Conservation (phyloP, 495 filamentous ascomycete species). For the Sphaerosporella brunnea region DNA sequence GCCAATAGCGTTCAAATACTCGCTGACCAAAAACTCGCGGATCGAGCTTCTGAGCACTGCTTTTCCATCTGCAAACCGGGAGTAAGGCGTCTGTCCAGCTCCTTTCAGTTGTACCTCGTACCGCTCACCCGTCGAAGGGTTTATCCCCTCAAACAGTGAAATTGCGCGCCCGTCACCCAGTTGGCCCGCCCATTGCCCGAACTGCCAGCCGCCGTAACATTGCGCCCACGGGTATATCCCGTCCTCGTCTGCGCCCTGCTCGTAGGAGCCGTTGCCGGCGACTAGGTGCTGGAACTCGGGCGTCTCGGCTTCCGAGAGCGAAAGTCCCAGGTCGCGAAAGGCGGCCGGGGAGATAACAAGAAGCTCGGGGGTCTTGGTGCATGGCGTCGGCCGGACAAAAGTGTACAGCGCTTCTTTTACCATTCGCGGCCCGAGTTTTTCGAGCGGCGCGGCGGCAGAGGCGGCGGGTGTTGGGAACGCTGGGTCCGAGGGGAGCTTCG, state of each 20-base stretch:
- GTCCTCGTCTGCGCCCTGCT: conserved; percentile 30
- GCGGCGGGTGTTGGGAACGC: conserved; percentile 59
- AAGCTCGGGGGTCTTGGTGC: conserved; percentile 48
- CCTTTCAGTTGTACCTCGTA: conserved; percentile 93
- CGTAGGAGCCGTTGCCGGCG: conserved; percentile 59
- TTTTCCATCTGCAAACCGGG: conserved; percentile 92
- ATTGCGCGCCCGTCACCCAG: conserved; percentile 91
- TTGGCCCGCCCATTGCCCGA: conserved; percentile 85
- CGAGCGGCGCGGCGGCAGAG: conserved; percentile 62
- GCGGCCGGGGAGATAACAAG: conserved; percentile 61
- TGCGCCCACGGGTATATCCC: conserved; percentile 91
- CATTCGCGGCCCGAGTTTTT: conserved; percentile 58
- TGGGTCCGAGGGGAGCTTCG: conserved; percentile 57
- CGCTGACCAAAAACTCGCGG: conserved; percentile 80
- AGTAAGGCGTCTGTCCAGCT: conserved; percentile 83
- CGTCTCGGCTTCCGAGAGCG: conserved; percentile 43
- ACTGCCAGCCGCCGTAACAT: conserved; percentile 83
- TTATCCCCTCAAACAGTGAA: conserved; percentile 76
- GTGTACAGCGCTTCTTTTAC: conserved; percentile 79
- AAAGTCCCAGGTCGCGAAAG: conserved; percentile 60
- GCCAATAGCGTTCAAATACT: conserved; percentile 62
- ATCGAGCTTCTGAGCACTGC: conserved; percentile 83
- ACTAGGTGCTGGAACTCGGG: conserved; percentile 61
- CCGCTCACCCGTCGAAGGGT: conserved; percentile 47
- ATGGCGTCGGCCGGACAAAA: conserved; percentile 63